Conservation (phyloP, 768 basidiomycete genomes). For the Erythrobasidium yunnanense region DNA sequence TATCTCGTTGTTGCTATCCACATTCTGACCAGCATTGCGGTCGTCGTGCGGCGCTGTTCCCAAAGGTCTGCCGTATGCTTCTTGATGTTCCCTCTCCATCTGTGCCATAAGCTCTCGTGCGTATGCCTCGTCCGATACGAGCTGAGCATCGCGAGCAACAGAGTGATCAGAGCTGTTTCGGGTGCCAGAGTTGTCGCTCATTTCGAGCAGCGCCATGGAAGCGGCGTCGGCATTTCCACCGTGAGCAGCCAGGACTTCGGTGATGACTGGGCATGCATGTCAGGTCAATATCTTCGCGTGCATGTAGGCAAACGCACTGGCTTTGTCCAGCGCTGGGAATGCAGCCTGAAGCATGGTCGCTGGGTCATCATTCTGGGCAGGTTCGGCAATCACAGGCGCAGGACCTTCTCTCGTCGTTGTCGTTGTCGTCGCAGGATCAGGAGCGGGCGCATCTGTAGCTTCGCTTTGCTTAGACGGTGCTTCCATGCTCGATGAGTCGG, state of each 20-base stretch:
- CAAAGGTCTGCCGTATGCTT: constrained; percentile 19
- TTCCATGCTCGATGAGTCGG: constrained; percentile 10
- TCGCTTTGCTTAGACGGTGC: neutral
- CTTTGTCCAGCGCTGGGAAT: neutral
- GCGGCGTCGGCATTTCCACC: constrained; percentile 23
- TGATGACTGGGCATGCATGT: neutral
- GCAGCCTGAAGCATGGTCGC: neutral
- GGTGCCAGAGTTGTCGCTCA: neutral
- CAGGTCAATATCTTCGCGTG: neutral
- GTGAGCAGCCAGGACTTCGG: constrained; percentile 21
- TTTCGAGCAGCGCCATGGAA: constrained; percentile 19
- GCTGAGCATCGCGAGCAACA: neutral
- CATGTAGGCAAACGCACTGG: neutral
- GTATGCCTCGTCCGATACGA: constrained; percentile 18
- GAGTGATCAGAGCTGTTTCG: neutral
- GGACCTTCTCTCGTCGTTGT: too few species aligned
- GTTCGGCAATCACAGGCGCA: too few species aligned
- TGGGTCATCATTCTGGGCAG: neutral
- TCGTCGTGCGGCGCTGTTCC: neutral
- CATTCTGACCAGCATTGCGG: neutral
- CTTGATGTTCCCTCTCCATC: constrained; percentile 22
- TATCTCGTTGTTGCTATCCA: neutral
- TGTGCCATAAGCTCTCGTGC: constrained; percentile 19
- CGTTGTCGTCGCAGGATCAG: neutral
- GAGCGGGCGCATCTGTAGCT: neutral